phyloP scores from a whole-genome alignment of 176 grass and related monocot species.

The Aechmea fasciata region DNA sequence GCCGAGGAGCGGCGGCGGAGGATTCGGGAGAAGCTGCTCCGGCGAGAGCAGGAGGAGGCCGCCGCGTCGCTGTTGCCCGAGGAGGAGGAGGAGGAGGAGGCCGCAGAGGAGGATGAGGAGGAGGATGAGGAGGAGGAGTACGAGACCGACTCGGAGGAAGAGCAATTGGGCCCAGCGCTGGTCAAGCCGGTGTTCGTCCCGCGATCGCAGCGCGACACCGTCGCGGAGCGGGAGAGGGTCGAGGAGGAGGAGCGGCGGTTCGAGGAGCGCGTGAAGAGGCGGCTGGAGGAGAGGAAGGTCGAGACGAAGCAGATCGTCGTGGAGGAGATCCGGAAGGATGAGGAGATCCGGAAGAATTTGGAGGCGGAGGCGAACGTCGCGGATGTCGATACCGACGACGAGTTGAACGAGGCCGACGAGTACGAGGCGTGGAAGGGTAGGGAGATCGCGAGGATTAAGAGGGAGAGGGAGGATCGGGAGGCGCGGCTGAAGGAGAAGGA shows the following conservation, averaged over 20 bases:
- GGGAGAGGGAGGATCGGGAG: slow-evolving; percentile 85
- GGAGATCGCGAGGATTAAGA: slow-evolving; percentile 98
- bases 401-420: slow-evolving; percentile 93
- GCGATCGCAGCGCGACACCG: slow-evolving; percentile 84
- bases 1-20: slow-evolving; percentile 70
- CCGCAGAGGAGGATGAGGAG: slow-evolving; percentile 28
- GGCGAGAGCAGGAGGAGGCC: slow-evolving; percentile 65
- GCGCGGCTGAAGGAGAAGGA: slow-evolving; percentile 96
- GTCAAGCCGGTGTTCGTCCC: slow-evolving; percentile 93
- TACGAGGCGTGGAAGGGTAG: slow-evolving; percentile 84
- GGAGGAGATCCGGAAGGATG: slow-evolving; percentile 77
- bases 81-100: slow-evolving; percentile 89
- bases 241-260: slow-evolving; percentile 81
- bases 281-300: slow-evolving; percentile 61
- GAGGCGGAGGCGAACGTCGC: slow-evolving; percentile 57
- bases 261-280: slow-evolving; percentile 78
- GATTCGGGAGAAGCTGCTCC: slow-evolving; percentile 53
- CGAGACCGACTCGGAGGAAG: slow-evolving; percentile 90
- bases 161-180: slow-evolving; percentile 69
- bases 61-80: slow-evolving; percentile 50
- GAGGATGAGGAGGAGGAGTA: slow-evolving; percentile 84
- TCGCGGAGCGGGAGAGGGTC: slow-evolving; percentile 67
- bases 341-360: slow-evolving; percentile 66
- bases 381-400: slow-evolving; percentile 86
- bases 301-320: slow-evolving; percentile 80